Percentiles rank a stretch among this genome's conserved stretches.
Evolutionary conservation across 2,329 filamentous ascomycete genomes (phyloP).

Genomic region (Dactylellina drechsleri): DNA sequence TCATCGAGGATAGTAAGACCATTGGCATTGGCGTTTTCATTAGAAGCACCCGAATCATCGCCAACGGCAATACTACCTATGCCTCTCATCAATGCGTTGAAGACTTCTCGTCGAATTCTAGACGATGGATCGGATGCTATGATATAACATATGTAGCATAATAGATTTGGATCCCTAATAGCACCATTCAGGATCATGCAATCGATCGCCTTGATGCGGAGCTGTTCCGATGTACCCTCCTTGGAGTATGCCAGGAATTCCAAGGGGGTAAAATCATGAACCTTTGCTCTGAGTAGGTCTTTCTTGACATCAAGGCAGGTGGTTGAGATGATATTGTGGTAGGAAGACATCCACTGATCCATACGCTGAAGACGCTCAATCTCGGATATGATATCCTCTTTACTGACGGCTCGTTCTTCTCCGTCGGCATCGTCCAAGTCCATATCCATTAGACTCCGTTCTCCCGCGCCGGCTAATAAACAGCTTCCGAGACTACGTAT

Average conservation of each 20-base stretch:
- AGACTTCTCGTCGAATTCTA: conserved; percentile 71
- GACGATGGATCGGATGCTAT: conserved; percentile 73
- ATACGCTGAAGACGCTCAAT: conserved; percentile 74
- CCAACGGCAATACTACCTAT: conserved; percentile 73
- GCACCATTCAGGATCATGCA: conserved; percentile 72
- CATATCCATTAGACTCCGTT: conserved; percentile 63
- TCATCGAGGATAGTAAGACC: conserved; percentile 65
- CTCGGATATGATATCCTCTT: conserved; percentile 68
- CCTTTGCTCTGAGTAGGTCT: conserved; percentile 55
- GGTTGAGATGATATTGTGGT: conserved; percentile 70
- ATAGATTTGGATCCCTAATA: conserved; percentile 68
- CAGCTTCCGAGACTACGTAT: conserved; percentile 70
- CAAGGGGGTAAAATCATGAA: conserved; percentile 61
- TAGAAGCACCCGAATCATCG: conserved; percentile 62
- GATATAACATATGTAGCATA: conserved; percentile 69
- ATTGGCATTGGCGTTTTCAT: conserved; percentile 60
- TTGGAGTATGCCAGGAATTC: conserved; percentile 74
- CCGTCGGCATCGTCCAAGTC: conserved; percentile 62
- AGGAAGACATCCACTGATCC: conserved; percentile 75
- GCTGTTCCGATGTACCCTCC: conserved; percentile 71
- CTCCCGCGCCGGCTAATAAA: conserved; percentile 66
- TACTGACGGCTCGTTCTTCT: conserved; percentile 63
- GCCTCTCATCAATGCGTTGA: conserved; percentile 70
- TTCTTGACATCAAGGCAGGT: conserved; percentile 68
- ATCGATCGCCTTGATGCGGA: conserved; percentile 74